Conservation (phyloP, 2,329 filamentous ascomycete species). For the Paracamarosporium sp. region DNA sequence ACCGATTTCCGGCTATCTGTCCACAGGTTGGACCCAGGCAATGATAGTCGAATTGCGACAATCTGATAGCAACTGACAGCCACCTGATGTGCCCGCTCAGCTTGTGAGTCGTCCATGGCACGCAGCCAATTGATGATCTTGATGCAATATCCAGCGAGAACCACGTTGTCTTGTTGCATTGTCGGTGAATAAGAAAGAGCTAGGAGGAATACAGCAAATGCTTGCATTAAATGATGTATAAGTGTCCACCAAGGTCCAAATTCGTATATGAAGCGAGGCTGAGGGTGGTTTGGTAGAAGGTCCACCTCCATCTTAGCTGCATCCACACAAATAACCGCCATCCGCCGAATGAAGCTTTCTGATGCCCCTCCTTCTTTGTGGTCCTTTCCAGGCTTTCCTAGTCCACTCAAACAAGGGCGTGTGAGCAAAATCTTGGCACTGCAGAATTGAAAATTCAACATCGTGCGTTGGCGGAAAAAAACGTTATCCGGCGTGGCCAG, state of each 20-base stretch:
- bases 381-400: constrained; percentile 27
- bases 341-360: constrained; percentile 35
- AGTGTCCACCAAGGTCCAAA: constrained; percentile 51
- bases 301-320: constrained; percentile 44
- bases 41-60: constrained; percentile 23
- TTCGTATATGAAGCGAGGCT: constrained; percentile 36
- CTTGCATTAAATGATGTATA: constrained; percentile 50
- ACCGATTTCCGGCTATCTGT: not conserved
- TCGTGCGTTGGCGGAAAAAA: constrained; percentile 33
- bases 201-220: constrained; percentile 46
- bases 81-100: constrained; percentile 30
- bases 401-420: constrained; percentile 43
- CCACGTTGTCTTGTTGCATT: constrained; percentile 25
- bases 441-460: constrained; percentile 44
- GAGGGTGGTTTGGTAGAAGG: constrained; percentile 43
- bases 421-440: constrained; percentile 50
- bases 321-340: constrained; percentile 44
- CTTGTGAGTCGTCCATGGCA: constrained; percentile 37
- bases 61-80: constrained; percentile 25
- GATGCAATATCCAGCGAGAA: constrained; percentile 29
- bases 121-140: constrained; percentile 45
- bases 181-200: constrained; percentile 40
- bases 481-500: not conserved
- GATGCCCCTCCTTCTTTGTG: constrained; percentile 23
- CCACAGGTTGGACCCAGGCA: constrained; percentile 22